phyloP scores from a whole-genome alignment of 2,329 filamentous ascomycete genomes.

The Diaporthe sp. region DNA sequence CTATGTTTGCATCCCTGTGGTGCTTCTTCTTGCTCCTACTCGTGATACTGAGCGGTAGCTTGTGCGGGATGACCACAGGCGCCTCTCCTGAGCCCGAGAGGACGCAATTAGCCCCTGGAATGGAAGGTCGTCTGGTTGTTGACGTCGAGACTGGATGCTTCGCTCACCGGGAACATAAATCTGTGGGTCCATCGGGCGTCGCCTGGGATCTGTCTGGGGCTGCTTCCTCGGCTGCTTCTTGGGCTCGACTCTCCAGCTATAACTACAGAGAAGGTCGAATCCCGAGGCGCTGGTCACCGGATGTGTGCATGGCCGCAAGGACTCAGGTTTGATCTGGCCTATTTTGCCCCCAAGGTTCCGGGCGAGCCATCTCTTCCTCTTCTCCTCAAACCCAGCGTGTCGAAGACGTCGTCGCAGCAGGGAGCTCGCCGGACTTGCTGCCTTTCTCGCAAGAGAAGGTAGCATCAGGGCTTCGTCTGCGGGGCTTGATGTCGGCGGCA shows the following conservation, averaged over 20 bases:
- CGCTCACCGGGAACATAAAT: constrained; percentile 35
- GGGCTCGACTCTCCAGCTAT: constrained; percentile 33
- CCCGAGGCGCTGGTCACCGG: constrained; percentile 28
- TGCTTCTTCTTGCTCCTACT: background rate
- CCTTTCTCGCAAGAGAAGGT: background rate
- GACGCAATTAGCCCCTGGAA: background rate
- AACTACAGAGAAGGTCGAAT: constrained; percentile 37
- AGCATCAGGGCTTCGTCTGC: constrained; percentile 23
- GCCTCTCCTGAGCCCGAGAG: constrained; percentile 14
- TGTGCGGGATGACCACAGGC: constrained; percentile 5
- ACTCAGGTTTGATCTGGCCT: background rate
- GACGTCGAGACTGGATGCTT: background rate
- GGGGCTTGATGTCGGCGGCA: background rate
- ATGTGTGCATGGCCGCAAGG: constrained; percentile 17
- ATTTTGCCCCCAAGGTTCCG: constrained; percentile 29
- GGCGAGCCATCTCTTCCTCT: constrained; percentile 27
- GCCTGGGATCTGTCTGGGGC: background rate
- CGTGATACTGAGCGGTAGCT: background rate
- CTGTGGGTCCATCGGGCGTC: background rate
- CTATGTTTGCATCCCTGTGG: constrained; percentile 32
- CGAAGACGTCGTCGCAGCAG: constrained; percentile 32
- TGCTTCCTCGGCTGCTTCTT: background rate
- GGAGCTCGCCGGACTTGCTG: background rate
- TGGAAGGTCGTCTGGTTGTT: background rate
- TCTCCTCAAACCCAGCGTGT: constrained; percentile 16